These are phyloP conservation scores for Ephemerocybe angulata DNA, from an alignment of 768 basidiomycete species.

Conservation along the genomic window DNA sequence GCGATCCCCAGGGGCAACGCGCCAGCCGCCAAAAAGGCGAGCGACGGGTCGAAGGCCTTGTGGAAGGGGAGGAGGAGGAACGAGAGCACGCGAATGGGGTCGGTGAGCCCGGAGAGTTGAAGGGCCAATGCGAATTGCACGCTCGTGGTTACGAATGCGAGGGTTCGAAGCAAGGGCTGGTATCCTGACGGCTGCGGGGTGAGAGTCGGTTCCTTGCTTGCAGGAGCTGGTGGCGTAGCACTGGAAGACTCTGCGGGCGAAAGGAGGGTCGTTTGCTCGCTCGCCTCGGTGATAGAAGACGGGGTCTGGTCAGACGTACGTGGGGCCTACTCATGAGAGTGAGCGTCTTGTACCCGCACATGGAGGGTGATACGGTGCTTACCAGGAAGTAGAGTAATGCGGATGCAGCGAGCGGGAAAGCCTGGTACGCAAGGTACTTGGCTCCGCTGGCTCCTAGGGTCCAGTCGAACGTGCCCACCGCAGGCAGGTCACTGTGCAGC, in stretches of 20 bases:
- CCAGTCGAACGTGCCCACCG: constrained; percentile 34
- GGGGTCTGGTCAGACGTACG: neutral
- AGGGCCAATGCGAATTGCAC: constrained; percentile 53
- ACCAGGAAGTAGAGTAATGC: constrained; percentile 22
- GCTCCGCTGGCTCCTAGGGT: constrained; percentile 34
- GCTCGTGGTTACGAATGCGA: constrained; percentile 40
- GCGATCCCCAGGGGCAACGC: constrained; percentile 45
- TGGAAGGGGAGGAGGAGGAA: constrained; percentile 52
- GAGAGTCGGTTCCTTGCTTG: too few species aligned
- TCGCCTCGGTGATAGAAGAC: neutral
- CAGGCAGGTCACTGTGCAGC: constrained; percentile 33
- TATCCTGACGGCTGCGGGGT: too few species aligned
- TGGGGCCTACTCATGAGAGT: neutral
- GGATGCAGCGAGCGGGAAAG: constrained; percentile 34
- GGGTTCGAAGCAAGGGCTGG: constrained; percentile 31
- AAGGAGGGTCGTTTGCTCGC: constrained; percentile 1
- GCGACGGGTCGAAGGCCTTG: constrained; percentile 52
- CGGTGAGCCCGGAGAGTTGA: constrained; percentile 50
- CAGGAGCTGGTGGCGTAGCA: constrained; percentile 3
- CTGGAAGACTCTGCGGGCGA: neutral
- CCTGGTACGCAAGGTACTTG: constrained; percentile 38
- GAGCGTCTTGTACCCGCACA: too few species aligned
- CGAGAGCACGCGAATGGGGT: constrained; percentile 44
- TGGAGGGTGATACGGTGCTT: too few species aligned
- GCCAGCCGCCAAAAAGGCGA: constrained; percentile 50